Base-by-base conservation (phyloP, 176 grass and related monocot genomes). In the Oryza nivara region DNA sequence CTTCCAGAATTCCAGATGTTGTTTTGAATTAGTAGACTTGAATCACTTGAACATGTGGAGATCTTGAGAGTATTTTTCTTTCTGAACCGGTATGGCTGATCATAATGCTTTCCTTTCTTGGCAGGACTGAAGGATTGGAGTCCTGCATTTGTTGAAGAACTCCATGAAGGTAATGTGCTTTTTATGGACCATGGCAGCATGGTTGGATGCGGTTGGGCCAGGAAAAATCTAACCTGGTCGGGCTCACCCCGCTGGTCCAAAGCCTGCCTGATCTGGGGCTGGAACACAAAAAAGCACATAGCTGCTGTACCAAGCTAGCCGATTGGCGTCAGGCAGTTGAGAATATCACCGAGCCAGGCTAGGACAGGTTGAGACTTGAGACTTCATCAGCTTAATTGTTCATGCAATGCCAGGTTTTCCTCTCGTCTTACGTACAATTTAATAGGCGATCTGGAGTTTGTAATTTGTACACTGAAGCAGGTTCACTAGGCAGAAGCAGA, bases 21-120 rank as follows among this genome's bases (percentile, higher is more conserved):
- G 17, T 56, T 56, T 20, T 6, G 19, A 56, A 56, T 20, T 56
- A 56, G 52, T 8, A 20, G 52, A 56, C 52, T 20, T 56, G 52
- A 56, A 56, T 56, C 16, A 56, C 52, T 56, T 56, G 52, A 56
- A 20, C 19, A 16, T 56, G 52, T 28, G 52, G 38, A 73, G 38
- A 73, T 20, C 25, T 65, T 25, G 7, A 41, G 30, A 23, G 11
- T 20, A 17, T 17, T n/a, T 17, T 30, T 46, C 54, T 48, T 40
- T 48, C 56, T 83, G n/a, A 74, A 65, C 23, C 46, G 81, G 35
- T 26, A 48, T 22, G 38, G 69, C 16, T 46, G 36, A 82, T 65
- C 16, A 47, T 65, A 56, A 73, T 35, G 26, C 25, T 65, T 65
- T 25, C 34, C 72, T 54, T 56, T 56, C 52, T 20, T 17, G 17